A percentile compares a stretch with the other conserved stretches of the same genome.
Evolutionary conservation across 2,329 filamentous ascomycete genomes (phyloP).

Genomic region (Calonectria leucothoes): DNA sequence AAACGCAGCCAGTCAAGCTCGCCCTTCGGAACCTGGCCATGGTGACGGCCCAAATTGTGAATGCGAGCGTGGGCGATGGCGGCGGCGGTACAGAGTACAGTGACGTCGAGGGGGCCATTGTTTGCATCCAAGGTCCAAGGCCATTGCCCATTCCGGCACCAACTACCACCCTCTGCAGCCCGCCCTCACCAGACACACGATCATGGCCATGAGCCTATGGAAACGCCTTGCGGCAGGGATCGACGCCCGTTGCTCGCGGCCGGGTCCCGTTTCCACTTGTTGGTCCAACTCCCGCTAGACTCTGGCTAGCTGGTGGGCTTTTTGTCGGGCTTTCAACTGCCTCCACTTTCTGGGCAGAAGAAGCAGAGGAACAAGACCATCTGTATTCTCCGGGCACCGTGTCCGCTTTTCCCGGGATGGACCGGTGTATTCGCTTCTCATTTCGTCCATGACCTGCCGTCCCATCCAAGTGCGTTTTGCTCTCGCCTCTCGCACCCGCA

Average conservation of each 20-base stretch:
- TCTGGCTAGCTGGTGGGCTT: conserved; percentile 12
- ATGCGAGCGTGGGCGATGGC: background rate
- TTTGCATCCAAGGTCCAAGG: background rate
- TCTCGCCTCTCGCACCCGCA: background rate
- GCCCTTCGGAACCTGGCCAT: background rate
- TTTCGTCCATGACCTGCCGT: background rate
- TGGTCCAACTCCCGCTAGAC: conserved; percentile 7
- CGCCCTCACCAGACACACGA: conserved; percentile 33
- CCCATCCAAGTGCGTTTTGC: background rate
- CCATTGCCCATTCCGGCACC: conserved; percentile 2
- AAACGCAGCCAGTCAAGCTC: background rate
- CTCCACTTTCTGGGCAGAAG: conserved; percentile 13
- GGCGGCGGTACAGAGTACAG: background rate
- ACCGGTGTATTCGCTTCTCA: background rate
- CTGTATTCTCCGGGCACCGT: background rate
- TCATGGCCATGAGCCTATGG: conserved; percentile 45
- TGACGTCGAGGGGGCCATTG: conserved; percentile 1
- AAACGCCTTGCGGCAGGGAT: conserved; percentile 47
- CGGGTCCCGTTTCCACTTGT: background rate
- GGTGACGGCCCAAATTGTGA: background rate
- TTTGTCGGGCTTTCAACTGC: conserved; percentile 17
- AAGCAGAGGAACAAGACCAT: background rate
- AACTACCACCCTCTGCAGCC: background rate
- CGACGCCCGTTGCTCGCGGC: conserved; percentile 14
- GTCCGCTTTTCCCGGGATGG: conserved; percentile 8